phyloP scores from a whole-genome alignment of 148 eudicot genomes.

The Bassia scoparia region DNA sequence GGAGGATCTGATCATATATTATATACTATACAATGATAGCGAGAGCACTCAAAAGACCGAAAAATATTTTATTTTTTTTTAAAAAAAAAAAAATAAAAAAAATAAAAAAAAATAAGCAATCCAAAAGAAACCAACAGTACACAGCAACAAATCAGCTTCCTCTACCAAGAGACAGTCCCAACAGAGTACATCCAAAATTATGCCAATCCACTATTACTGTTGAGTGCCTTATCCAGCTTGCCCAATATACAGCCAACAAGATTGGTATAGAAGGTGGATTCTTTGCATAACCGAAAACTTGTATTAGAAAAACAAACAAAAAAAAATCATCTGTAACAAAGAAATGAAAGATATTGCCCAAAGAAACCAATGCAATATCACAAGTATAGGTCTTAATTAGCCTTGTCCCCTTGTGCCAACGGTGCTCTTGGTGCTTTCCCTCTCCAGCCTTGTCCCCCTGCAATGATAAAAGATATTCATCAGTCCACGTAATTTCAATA shows the following conservation, averaged over 20 bases:
- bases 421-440: no score
- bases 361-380: background rate
- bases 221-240: conserved; percentile 78
- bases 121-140: conserved; percentile 64
- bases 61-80: no score
- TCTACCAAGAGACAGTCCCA: conserved; percentile 88
- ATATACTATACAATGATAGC: conserved; percentile 10
- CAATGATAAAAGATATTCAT: no score
- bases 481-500: no score
- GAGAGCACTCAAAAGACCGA: background rate
- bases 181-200: conserved; percentile 91
- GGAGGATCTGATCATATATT: conserved; percentile 13
- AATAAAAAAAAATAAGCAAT: conserved; percentile 3
- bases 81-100: no score
- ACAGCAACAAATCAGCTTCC: conserved; percentile 72
- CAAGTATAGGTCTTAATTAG: background rate
- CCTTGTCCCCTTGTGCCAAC: no score
- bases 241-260: conserved; percentile 85
- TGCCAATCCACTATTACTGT: conserved; percentile 90
- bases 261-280: conserved; percentile 98
- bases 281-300: conserved; percentile 30
- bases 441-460: no score
- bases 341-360: background rate
- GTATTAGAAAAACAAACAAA: background rate
- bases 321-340: background rate